phyloP scores from a whole-genome alignment of 2,329 filamentous ascomycete genomes.

The Hypoxylon sp. region DNA sequence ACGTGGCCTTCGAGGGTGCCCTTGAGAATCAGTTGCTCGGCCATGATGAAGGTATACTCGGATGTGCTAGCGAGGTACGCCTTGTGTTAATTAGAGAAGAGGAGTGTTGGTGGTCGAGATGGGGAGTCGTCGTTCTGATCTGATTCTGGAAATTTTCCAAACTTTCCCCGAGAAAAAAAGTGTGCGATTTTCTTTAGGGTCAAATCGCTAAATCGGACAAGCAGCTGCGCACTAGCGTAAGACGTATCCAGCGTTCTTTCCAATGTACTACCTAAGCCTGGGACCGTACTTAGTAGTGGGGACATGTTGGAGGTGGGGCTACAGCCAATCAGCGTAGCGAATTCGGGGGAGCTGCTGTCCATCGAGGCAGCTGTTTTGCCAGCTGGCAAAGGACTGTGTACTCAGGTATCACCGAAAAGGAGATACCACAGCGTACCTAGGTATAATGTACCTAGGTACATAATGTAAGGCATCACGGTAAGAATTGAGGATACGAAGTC shows the following conservation, averaged over 20 bases:
- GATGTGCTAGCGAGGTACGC: slow-evolving; percentile 45
- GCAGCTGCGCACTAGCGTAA: slow-evolving; percentile 5
- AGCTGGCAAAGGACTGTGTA: slow-evolving; percentile 17
- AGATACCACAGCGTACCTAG: too few species aligned
- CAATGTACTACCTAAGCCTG: neutral
- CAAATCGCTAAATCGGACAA: slow-evolving; percentile 43
- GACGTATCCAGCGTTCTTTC: slow-evolving; percentile 1
- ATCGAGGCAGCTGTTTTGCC: slow-evolving; percentile 1
- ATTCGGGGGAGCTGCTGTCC: slow-evolving; percentile 1
- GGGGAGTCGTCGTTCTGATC: slow-evolving; percentile 50
- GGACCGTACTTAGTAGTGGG: slow-evolving; percentile 16
- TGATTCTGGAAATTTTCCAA: slow-evolving; percentile 54
- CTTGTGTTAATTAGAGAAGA: slow-evolving; percentile 51
- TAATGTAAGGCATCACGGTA: neutral
- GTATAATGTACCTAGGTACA: too few species aligned
- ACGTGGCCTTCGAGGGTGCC: slow-evolving; percentile 97
- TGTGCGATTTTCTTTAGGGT: slow-evolving; percentile 65
- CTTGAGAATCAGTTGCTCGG: slow-evolving; percentile 95
- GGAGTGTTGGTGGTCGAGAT: slow-evolving; percentile 29
- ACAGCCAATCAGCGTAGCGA: slow-evolving; percentile 44
- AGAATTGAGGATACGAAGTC: neutral
- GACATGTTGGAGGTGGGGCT: slow-evolving; percentile 44
- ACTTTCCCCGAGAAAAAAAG: slow-evolving; percentile 52
- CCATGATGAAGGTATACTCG: slow-evolving; percentile 69
- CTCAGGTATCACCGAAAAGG: too few species aligned